Percentiles rank a stretch among this genome's conserved stretches.
phyloP scores from a whole-genome alignment of 306 rosid genomes.

The cucumber (Cucumis sativus) region DNA sequence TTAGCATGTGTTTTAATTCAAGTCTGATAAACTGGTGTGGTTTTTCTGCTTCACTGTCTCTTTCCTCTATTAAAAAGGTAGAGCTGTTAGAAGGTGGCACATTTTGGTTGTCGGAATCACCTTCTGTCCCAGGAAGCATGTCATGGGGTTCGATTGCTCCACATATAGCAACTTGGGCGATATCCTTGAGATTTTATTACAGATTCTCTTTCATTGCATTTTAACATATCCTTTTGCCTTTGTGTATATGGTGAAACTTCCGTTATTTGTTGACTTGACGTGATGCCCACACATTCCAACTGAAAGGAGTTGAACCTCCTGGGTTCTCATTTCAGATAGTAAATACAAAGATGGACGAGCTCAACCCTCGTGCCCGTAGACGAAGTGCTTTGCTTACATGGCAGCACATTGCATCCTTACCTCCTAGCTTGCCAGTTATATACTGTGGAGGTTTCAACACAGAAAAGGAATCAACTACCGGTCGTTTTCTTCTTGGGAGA shows the following conservation, averaged over 20 bases:
- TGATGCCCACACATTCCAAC: conserved; percentile 97
- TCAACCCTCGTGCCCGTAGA: conserved; percentile 84
- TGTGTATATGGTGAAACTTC: conserved; percentile 4
- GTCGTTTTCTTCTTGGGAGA: conserved; percentile 94
- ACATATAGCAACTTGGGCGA: conserved; percentile 92
- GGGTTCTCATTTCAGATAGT: conserved; percentile 95
- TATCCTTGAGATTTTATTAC: conserved; percentile 48
- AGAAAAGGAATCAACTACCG: conserved; percentile 92
- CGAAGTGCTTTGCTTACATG: conserved; percentile 97
- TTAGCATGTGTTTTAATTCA: background rate
- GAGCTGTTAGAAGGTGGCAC: conserved; percentile 97
- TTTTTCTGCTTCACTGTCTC: background rate
- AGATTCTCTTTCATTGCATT: conserved; percentile 11
- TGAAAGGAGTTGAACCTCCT: conserved; percentile 93
- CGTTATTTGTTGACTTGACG: conserved; percentile 58
- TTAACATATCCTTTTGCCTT: background rate
- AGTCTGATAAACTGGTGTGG: background rate
- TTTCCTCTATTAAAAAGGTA: conserved; percentile 37
- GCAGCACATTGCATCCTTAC: conserved; percentile 98
- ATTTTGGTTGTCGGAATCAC: conserved; percentile 95
- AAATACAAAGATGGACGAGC: conserved; percentile 79
- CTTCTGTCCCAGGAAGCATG: conserved; percentile 96
- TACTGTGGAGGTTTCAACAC: conserved; percentile 98
- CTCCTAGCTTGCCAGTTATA: conserved; percentile 86
- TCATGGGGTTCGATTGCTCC: conserved; percentile 94